Evolutionary conservation across 768 basidiomycete species (phyloP).

Genomic region (Tricholoma hemisulphureum): DNA sequence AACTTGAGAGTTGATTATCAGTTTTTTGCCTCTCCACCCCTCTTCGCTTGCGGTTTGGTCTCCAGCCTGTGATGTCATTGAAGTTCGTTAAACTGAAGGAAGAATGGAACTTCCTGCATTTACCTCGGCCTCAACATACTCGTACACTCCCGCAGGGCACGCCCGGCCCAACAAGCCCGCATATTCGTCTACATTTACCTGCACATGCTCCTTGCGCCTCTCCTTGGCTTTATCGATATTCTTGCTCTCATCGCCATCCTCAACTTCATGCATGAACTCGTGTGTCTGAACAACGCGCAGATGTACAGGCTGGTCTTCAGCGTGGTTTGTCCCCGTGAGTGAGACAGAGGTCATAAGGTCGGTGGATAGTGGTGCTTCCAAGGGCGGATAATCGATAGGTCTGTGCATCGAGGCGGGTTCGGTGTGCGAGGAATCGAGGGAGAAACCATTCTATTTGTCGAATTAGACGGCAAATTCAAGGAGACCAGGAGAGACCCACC

Average conservation of each 20-base stretch:
- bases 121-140: constrained; percentile 80
- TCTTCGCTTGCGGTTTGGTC: constrained; percentile 33
- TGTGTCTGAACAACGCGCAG: constrained; percentile 57
- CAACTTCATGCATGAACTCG: constrained; percentile 26
- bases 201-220: constrained; percentile 63
- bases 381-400: constrained; percentile 83
- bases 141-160: constrained; percentile 96
- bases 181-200: constrained; percentile 71
- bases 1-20: constrained; percentile 96
- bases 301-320: constrained; percentile 95
- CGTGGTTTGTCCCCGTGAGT: constrained; percentile 92
- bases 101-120: constrained; percentile 2
- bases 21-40: constrained; percentile 77
- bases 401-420: constrained; percentile 59
- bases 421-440: constrained; percentile 70
- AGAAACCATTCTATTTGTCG: constrained; percentile 19
- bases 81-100: constrained; percentile 1
- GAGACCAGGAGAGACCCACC: constrained; percentile 16
- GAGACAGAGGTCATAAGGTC: constrained; percentile 89
- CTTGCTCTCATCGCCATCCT: constrained; percentile 18
- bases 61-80: constrained; percentile 15
- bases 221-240: constrained; percentile 39
- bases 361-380: constrained; percentile 87
- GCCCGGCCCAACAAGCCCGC: constrained; percentile 86
- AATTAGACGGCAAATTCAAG: background rate